Evolutionary conservation across 306 rosid species (phyloP).

Genomic region (Gastrolobium bilobum): DNA sequence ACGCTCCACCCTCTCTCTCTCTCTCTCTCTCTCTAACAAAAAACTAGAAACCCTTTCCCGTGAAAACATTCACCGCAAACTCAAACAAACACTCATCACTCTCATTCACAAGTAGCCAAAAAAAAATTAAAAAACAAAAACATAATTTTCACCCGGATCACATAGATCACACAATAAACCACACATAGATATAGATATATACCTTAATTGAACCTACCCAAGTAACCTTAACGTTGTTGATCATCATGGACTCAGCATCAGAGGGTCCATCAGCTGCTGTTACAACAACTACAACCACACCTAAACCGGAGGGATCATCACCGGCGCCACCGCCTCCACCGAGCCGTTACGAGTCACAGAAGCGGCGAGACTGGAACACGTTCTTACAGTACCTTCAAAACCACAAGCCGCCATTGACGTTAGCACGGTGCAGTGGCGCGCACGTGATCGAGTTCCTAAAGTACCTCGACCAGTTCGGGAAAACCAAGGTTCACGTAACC

Average conservation of each 20-base stretch:
- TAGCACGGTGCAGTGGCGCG: slow-evolving; percentile 96
- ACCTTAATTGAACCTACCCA: background rate
- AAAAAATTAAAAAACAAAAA: background rate
- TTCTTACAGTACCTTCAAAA: slow-evolving; percentile 86
- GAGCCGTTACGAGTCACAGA: slow-evolving; percentile 96
- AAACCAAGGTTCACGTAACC: slow-evolving; percentile 80
- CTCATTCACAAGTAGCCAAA: slow-evolving; percentile 1
- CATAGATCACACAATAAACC: background rate
- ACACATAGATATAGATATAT: background rate
- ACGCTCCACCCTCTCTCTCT: slow-evolving; percentile 2
- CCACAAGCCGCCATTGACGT: slow-evolving; percentile 95
- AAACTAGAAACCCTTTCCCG: slow-evolving; percentile 43
- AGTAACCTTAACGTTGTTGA: background rate
- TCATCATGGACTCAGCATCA: slow-evolving; percentile 74
- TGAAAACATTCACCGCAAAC: slow-evolving; percentile 43
- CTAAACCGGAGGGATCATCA: slow-evolving; percentile 52
- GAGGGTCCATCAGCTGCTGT: slow-evolving; percentile 40
- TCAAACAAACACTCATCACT: slow-evolving; percentile 25
- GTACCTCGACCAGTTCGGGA: slow-evolving; percentile 93
- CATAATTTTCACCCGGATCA: background rate
- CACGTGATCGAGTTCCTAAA: slow-evolving; percentile 94
- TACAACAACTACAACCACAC: slow-evolving; percentile 7
- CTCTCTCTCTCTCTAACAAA: slow-evolving; percentile 27
- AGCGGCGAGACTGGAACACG: slow-evolving; percentile 97
- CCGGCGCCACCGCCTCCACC: slow-evolving; percentile 63